Evolutionary conservation across 2,329 filamentous ascomycete species (phyloP).

Genomic region (Penicillium polonicum): DNA sequence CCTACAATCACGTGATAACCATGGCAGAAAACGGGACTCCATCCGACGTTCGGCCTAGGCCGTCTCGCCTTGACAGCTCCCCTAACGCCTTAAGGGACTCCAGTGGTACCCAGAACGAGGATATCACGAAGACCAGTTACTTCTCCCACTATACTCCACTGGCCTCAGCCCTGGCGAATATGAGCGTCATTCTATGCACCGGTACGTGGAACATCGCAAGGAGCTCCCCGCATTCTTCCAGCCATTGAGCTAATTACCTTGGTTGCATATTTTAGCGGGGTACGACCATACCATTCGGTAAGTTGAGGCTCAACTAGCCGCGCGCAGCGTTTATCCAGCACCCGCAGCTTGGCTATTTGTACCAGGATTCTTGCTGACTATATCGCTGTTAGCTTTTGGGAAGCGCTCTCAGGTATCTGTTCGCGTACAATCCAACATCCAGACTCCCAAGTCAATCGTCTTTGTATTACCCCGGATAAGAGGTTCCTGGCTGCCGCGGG

Average conservation of each 20-base stretch:
- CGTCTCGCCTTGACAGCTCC: background rate
- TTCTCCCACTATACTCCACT: constrained; percentile 18
- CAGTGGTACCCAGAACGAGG: background rate
- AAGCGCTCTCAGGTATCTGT: constrained; percentile 95
- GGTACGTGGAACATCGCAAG: constrained; percentile 45
- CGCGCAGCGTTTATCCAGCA: background rate
- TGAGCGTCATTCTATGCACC: constrained; percentile 68
- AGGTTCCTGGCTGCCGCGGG: constrained; percentile 83
- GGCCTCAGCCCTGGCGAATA: constrained; percentile 32
- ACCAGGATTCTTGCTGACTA: constrained; percentile 2
- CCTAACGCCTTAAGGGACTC: background rate
- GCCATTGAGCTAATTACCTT: constrained; percentile 14
- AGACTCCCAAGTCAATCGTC: constrained; percentile 95
- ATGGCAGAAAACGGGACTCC: constrained; percentile 7
- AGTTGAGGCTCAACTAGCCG: constrained; percentile 21
- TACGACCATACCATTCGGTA: constrained; percentile 76
- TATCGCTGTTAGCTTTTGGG: constrained; percentile 74
- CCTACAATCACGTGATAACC: background rate
- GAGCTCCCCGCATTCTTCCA: constrained; percentile 20
- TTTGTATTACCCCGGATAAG: constrained; percentile 98
- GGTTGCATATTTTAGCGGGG: constrained; percentile 52
- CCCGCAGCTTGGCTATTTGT: background rate
- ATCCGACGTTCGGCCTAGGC: background rate
- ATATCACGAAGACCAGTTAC: constrained; percentile 24
- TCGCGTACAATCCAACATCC: constrained; percentile 97